Evolutionary conservation across 768 basidiomycete genomes (phyloP), one percentile per base, ranked within the genome.

Genomic region (Rubroboletus satanas): DNA sequence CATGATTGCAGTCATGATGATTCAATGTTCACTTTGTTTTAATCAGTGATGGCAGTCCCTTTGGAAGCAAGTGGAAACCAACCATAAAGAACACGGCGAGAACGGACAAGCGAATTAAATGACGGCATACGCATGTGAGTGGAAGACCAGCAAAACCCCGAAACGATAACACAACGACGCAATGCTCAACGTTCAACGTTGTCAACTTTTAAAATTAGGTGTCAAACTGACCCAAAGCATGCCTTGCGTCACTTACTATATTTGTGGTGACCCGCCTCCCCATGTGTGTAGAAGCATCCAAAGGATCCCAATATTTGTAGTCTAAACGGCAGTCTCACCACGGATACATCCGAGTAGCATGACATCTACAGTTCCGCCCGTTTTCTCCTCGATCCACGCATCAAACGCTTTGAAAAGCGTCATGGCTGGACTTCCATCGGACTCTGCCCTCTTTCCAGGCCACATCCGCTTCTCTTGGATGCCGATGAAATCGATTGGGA

Each of bases 381-480:
- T 87, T 63, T 77, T 79, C 63, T 75, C 75, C 28, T 84, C 81
- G 37, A 96, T 73, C 88, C 91, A 93, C 7, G 55, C 68, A 68
- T 96, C 91, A 33, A 97, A 74, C 48, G 78, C 72, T 60, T 85
- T 79, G 61, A 98, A 91, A 51, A 96, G 66, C 55, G 68, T 68
- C 83, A 95, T 89, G 29, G 87, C 79, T 2, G 82, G 66, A 67
- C 77, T 69, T 73, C 81, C 73, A 71, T 77, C 68, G 68, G 69
- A 70, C 73, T 83, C 70, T 1, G 63, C 63, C 62, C 67, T 69
- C 62, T 85, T 90, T 3, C 75, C 91, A 0, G 91, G 90, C 88
- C 88, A 94, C 80, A 93, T 88, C 39, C 82, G 85, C 55, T 80
- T 84, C 76, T 91, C 87, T 70, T 90, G 85, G 36, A 97, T 77